These are phyloP conservation scores for Trichoderma orchidacearum DNA, from an alignment of 495 filamentous ascomycete genomes.

Conservation along the genomic window DNA sequence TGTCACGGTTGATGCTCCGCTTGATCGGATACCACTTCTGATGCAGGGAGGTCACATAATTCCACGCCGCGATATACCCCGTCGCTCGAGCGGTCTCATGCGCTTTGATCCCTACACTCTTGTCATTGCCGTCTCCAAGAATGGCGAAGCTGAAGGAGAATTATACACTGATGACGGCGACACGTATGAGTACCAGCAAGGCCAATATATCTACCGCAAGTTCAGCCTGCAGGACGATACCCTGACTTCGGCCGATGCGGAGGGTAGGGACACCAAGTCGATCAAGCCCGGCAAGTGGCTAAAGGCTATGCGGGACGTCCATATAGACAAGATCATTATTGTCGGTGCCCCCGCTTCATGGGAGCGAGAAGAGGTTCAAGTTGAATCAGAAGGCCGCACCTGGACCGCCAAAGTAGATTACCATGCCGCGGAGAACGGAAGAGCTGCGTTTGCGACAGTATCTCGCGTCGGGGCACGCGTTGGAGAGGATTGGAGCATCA, in stretches of 20 bases:
- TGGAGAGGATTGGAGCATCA: conserved; percentile 70
- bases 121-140: conserved; percentile 58
- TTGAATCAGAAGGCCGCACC: conserved; percentile 56
- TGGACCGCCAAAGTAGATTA: conserved; percentile 46
- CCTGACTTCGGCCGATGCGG: conserved; percentile 35
- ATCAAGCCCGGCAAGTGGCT: conserved; percentile 59
- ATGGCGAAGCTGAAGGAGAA: conserved; percentile 61
- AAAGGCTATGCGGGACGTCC: conserved; percentile 60
- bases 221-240: conserved; percentile 47
- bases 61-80: conserved; percentile 73
- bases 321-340: conserved; percentile 70
- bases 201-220: conserved; percentile 71
- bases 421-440: conserved; percentile 40
- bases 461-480: conserved; percentile 65
- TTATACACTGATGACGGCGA: conserved; percentile 92
- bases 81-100: conserved; percentile 79
- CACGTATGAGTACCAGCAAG: conserved; percentile 73
- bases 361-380: conserved; percentile 52
- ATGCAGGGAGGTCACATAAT: conserved; percentile 91
- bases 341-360: conserved; percentile 64
- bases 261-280: conserved; percentile 37
- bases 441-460: conserved; percentile 68
- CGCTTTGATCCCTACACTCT: conserved; percentile 89
- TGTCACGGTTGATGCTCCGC: conserved; percentile 56
- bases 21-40: conserved; percentile 75